Percentiles rank a stretch among this genome's conserved stretches.
Evolutionary conservation across 176 grass and related monocot genomes (phyloP).

Genomic region (Tillandsia fasciculata): DNA sequence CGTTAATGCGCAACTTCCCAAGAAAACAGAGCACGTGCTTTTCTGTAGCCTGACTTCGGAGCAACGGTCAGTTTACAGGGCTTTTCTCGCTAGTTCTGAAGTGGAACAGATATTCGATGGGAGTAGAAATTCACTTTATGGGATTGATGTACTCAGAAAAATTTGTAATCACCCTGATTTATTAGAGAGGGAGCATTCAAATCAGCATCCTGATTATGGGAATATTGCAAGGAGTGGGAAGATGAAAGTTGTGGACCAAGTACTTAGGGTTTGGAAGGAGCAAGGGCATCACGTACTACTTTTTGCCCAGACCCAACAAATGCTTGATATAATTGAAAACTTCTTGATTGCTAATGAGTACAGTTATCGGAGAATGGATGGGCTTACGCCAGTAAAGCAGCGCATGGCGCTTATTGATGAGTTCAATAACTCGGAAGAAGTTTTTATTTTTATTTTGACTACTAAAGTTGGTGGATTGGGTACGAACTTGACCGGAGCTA

Average conservation of each 20-base stretch:
- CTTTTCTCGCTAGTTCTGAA: constrained; percentile 92
- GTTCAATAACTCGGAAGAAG: constrained; percentile 73
- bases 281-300: constrained; percentile 82
- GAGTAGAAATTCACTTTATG: constrained; percentile 71
- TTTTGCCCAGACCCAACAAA: constrained; percentile 87
- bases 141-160: constrained; percentile 85
- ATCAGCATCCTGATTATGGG: constrained; percentile 76
- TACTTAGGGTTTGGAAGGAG: constrained; percentile 84
- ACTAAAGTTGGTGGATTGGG: constrained; percentile 95
- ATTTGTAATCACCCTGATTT: constrained; percentile 96
- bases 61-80: constrained; percentile 57
- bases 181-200: constrained; percentile 75
- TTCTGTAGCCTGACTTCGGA: constrained; percentile 75
- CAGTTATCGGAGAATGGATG: constrained; percentile 84
- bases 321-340: constrained; percentile 89
- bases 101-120: constrained; percentile 97
- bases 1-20: constrained; percentile 81
- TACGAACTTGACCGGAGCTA: constrained; percentile 78
- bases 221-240: constrained; percentile 80
- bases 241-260: constrained; percentile 84
- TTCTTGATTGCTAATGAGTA: constrained; percentile 47
- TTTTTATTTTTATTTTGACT: constrained; percentile 84
- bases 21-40: constrained; percentile 92
- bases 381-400: constrained; percentile 81
- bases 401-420: constrained; percentile 90